Conservation (phyloP, 768 basidiomycete species). For the Omphalotus guepiniiformis region DNA sequence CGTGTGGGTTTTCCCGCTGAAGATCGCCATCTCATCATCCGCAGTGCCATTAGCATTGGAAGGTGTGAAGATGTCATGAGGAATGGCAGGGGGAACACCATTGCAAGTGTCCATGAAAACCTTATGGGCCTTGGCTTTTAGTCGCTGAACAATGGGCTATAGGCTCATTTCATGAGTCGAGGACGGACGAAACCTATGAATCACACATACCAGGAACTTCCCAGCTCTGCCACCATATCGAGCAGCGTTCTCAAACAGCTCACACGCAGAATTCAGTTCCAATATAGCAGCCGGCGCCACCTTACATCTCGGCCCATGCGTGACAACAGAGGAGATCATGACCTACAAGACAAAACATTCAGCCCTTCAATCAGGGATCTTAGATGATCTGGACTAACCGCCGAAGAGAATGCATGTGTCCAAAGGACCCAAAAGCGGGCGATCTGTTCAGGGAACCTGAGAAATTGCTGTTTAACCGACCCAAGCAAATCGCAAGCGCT, state of each 20-base stretch:
- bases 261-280: constrained; percentile 58
- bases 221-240: constrained; percentile 59
- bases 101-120: constrained; percentile 43
- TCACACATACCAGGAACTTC: constrained; percentile 58
- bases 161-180: constrained; percentile 5
- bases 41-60: constrained; percentile 35
- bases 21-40: constrained; percentile 72
- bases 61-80: constrained; percentile 57
- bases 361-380: neutral
- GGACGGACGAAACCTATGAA: neutral
- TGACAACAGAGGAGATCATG: constrained; percentile 75
- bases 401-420: constrained; percentile 67
- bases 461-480: constrained; percentile 45
- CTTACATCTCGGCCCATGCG: constrained; percentile 60
- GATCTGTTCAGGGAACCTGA: constrained; percentile 51
- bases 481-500: constrained; percentile 57
- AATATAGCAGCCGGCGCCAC: constrained; percentile 66
- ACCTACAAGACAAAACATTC: constrained; percentile 38
- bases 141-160: constrained; percentile 62
- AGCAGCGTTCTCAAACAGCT: constrained; percentile 63
- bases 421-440: constrained; percentile 69
- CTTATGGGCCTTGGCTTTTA: constrained; percentile 57
- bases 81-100: constrained; percentile 40
- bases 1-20: constrained; percentile 72
- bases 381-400: constrained; percentile 35